Percentiles rank a stretch among this genome's conserved stretches.
These are phyloP conservation scores for Fusarium austroafricanum DNA, from an alignment of 2,329 filamentous ascomycete species.

Conservation along the genomic window DNA sequence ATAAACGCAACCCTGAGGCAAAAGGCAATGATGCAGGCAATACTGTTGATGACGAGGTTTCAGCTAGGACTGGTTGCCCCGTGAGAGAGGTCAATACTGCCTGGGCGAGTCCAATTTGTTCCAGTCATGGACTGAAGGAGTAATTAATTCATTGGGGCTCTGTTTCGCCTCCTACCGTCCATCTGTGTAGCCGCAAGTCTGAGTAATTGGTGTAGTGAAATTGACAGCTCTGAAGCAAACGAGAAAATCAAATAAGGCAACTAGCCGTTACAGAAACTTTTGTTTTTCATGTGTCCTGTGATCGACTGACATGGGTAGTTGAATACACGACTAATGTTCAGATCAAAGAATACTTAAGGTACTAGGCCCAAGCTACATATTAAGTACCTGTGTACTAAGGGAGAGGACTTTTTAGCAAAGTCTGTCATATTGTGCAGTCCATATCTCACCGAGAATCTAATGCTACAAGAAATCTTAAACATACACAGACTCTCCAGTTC, in stretches of 20 bases:
- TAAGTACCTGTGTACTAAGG: neutral
- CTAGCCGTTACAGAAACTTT: constrained; percentile 2
- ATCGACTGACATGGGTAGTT: constrained; percentile 18
- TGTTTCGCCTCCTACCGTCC: neutral
- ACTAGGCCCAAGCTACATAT: too few species aligned
- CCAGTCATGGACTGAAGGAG: neutral
- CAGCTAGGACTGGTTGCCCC: neutral
- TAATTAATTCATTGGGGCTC: neutral
- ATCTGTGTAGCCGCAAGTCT: constrained; percentile 3
- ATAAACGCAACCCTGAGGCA: constrained; percentile 35
- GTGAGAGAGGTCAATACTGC: constrained; percentile 1
- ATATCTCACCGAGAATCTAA: neutral
- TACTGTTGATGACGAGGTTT: constrained; percentile 25
- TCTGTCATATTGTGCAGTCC: neutral
- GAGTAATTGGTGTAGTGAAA: neutral
- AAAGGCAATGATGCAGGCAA: constrained; percentile 34
- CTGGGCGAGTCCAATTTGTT: constrained; percentile 3
- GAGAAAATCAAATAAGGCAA: neutral
- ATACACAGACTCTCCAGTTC: neutral
- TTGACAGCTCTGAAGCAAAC: neutral
- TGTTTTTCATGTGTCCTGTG: constrained; percentile 18
- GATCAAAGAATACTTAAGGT: neutral
- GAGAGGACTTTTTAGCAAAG: neutral
- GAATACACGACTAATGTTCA: constrained; percentile 1
- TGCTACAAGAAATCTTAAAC: neutral